phyloP scores from a whole-genome alignment of 2,329 filamentous ascomycete species.

The Grosmannia huntii region DNA sequence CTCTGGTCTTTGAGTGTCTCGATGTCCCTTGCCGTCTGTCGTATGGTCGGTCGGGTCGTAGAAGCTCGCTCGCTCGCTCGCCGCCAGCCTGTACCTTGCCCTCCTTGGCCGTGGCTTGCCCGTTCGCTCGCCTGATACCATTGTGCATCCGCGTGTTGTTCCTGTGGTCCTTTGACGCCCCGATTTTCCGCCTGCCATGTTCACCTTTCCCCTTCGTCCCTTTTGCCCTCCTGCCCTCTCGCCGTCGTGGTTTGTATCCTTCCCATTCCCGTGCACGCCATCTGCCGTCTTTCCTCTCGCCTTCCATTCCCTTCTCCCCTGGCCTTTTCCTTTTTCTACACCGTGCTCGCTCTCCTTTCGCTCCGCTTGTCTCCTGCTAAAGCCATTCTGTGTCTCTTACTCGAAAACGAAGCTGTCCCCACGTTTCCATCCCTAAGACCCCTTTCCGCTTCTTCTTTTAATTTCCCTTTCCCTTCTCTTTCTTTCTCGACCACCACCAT shows the following conservation, averaged over 20 bases:
- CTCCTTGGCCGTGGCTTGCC: neutral
- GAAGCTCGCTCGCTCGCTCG: neutral
- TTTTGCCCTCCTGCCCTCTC: neutral
- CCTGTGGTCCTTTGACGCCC: slow-evolving; percentile 6
- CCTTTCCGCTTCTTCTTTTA: slow-evolving; percentile 2
- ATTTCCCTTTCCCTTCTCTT: slow-evolving; percentile 10
- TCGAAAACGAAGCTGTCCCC: slow-evolving; percentile 40
- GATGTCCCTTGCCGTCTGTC: neutral
- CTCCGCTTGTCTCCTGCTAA: slow-evolving; percentile 1
- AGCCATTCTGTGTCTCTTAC: slow-evolving; percentile 8
- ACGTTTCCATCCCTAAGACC: slow-evolving; percentile 11
- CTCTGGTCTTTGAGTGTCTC: neutral
- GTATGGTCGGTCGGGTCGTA: neutral
- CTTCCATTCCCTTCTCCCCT: slow-evolving; percentile 18
- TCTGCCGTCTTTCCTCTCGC: neutral
- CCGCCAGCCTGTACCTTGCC: neutral
- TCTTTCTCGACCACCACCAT: slow-evolving; percentile 5
- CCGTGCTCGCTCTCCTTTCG: slow-evolving; percentile 5
- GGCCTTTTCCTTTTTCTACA: slow-evolving; percentile 16
- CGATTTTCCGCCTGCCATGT: slow-evolving; percentile 7
- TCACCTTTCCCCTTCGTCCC: neutral
- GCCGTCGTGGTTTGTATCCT: neutral
- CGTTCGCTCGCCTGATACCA: slow-evolving; percentile 20
- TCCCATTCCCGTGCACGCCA: neutral
- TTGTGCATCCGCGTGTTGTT: slow-evolving; percentile 19